phyloP scores from a whole-genome alignment of 139 green algal species.

The Chlamydomonas eustigma region DNA sequence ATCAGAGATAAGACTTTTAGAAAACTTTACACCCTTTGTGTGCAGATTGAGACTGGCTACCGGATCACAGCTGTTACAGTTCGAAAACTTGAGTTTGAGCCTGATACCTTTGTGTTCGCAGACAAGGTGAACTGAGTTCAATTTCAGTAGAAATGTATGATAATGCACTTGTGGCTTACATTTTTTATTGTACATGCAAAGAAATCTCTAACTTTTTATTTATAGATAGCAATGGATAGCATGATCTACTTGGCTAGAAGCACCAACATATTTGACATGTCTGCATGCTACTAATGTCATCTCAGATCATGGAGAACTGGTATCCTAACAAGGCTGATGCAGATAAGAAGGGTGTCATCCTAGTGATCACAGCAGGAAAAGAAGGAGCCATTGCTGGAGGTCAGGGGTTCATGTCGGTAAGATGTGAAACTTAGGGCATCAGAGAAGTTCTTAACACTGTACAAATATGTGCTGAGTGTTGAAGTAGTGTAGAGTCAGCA shows the following conservation, averaged over 20 bases:
- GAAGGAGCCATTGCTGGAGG: conserved; percentile 18
- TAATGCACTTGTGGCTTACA: neutral
- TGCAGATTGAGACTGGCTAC: conserved; percentile 73
- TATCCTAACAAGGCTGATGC: conserved; percentile 69
- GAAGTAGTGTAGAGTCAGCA: too few relatives aligned
- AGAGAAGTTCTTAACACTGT: too few relatives aligned
- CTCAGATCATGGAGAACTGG: conserved; percentile 75
- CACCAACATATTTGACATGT: too few relatives aligned
- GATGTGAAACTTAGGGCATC: too few relatives aligned
- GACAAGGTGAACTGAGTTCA: conserved; percentile 68
- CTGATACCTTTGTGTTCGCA: conserved; percentile 88
- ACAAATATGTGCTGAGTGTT: too few relatives aligned
- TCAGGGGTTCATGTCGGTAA: conserved; percentile 9
- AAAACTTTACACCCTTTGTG: neutral
- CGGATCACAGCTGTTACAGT: conserved; percentile 86
- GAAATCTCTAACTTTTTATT: neutral
- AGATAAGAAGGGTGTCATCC: conserved; percentile 87
- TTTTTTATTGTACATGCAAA: neutral
- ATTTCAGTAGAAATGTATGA: neutral
- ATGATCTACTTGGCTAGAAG: too few relatives aligned
- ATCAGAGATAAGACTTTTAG: neutral
- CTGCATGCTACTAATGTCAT: too few relatives aligned
- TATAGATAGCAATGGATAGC: neutral
- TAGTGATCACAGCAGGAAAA: conserved; percentile 92
- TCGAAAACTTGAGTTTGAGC: conserved; percentile 93